Conservation (phyloP, 192 early-diverging fungal species). For the Funneliformis geosporum region DNA sequence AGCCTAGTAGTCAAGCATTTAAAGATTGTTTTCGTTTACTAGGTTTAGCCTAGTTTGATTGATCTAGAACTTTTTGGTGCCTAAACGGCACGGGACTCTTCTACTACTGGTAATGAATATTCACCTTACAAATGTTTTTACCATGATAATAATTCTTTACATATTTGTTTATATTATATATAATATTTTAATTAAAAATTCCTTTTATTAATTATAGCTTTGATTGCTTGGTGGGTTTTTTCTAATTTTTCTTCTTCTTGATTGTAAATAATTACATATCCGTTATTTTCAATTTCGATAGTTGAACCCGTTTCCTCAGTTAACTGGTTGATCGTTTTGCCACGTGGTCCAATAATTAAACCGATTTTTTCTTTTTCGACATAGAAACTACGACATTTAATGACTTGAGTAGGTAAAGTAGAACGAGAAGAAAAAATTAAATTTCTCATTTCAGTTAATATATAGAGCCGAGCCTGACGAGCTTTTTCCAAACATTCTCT, state of each 20-base stretch:
- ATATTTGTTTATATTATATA: too few species aligned
- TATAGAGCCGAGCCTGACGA: slow-evolving; percentile 7
- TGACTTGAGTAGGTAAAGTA: slow-evolving; percentile 14
- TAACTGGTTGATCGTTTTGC: slow-evolving; percentile 22
- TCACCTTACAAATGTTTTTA: too few species aligned
- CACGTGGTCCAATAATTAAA: slow-evolving; percentile 14
- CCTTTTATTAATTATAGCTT: too few species aligned
- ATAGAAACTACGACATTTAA: slow-evolving; percentile 16
- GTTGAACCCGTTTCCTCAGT: slow-evolving; percentile 23
- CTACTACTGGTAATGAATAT: too few species aligned
- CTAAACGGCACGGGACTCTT: too few species aligned
- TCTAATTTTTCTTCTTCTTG: slow-evolving; percentile 30
- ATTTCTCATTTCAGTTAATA: slow-evolving; percentile 17
- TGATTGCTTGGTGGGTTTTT: slow-evolving; percentile 1
- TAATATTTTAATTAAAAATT: too few species aligned
- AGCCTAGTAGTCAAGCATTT: too few species aligned
- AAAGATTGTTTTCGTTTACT: too few species aligned
- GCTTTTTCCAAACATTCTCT: neutral
- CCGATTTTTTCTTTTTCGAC: slow-evolving; percentile 23
- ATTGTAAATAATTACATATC: slow-evolving; percentile 12
- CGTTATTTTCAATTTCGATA: slow-evolving; percentile 13
- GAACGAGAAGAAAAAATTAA: neutral
- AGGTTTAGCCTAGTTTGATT: too few species aligned
- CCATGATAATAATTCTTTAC: too few species aligned
- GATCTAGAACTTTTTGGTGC: too few species aligned